These are phyloP conservation scores for Apodospora peruviana DNA, from an alignment of 495 filamentous ascomycete species.

Conservation along the genomic window DNA sequence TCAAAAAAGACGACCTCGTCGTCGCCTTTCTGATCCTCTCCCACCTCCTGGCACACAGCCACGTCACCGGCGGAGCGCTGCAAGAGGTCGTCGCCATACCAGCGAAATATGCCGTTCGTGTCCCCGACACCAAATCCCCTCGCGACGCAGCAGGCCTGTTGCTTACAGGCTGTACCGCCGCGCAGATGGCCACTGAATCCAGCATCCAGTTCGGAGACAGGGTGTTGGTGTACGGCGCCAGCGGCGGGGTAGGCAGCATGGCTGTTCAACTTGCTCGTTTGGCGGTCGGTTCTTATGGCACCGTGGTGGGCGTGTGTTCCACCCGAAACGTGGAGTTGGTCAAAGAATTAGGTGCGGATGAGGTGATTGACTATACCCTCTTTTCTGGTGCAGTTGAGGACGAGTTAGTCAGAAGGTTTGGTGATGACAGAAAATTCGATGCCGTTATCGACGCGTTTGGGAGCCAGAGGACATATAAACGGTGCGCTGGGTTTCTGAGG, in stretches of 20 bases:
- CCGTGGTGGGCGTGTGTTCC: conserved; percentile 35
- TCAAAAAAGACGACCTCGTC: conserved; percentile 22
- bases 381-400: background rate
- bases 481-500: conserved; percentile 24
- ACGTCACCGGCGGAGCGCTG: conserved; percentile 30
- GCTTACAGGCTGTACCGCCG: conserved; percentile 28
- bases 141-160: conserved; percentile 30
- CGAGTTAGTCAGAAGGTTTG: conserved; percentile 12
- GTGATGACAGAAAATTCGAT: conserved; percentile 18
- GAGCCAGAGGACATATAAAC: conserved; percentile 24
- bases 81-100: conserved; percentile 29
- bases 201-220: conserved; percentile 17
- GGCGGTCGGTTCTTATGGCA: conserved; percentile 24
- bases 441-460: conserved; percentile 30
- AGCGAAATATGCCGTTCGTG: conserved; percentile 15
- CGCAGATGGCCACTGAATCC: conserved; percentile 18
- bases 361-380: conserved; percentile 12
- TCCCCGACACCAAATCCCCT: conserved; percentile 12
- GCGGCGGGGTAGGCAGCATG: conserved; percentile 35
- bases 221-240: conserved; percentile 35
- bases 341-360: conserved; percentile 28
- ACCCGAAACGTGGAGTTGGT: conserved; percentile 25
- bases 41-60: no score
- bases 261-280: conserved; percentile 31
- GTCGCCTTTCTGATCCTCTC: conserved; percentile 27